These are phyloP conservation scores for Tephrocybe sp. DNA, from an alignment of 768 basidiomycete species.

Conservation along the genomic window DNA sequence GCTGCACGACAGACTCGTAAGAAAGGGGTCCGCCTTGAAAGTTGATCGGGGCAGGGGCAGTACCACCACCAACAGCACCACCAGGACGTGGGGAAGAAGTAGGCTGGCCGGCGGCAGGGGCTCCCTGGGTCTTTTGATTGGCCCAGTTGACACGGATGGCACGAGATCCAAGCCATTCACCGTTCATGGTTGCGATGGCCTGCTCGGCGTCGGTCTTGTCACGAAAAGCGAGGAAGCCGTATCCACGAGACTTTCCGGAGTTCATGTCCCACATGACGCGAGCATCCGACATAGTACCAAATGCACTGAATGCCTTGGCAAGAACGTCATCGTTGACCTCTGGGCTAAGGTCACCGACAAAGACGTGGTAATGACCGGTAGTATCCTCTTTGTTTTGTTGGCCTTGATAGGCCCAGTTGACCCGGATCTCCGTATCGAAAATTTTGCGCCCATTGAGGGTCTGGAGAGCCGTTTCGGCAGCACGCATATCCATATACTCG, in stretches of 20 bases:
- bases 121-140: slow-evolving; percentile 96
- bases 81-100: slow-evolving; percentile 39
- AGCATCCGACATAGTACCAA: slow-evolving; percentile 94
- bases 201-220: slow-evolving; percentile 99
- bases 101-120: slow-evolving; percentile 27
- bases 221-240: slow-evolving; percentile 97
- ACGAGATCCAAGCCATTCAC: slow-evolving; percentile 97
- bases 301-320: slow-evolving; percentile 94
- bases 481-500: slow-evolving; percentile 98
- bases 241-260: slow-evolving; percentile 96
- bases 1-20: slow-evolving; percentile 90
- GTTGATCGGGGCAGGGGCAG: slow-evolving; percentile 86
- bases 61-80: slow-evolving; percentile 48
- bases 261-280: slow-evolving; percentile 99
- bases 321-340: slow-evolving; percentile 98
- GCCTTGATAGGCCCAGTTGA: slow-evolving; percentile 99
- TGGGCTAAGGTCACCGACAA: slow-evolving; percentile 98
- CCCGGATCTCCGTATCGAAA: slow-evolving; percentile 98
- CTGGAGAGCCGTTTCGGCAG: slow-evolving; percentile 97
- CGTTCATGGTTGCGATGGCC: slow-evolving; percentile 99
- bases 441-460: slow-evolving; percentile 99
- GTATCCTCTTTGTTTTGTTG: slow-evolving; percentile 99
- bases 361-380: slow-evolving; percentile 95
- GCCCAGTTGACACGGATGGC: slow-evolving; percentile 99
- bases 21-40: slow-evolving; percentile 86